Percentiles rank a stretch among this genome's conserved stretches.
These are phyloP conservation scores for Jacaranda mimosifolia DNA, from an alignment of 257 asterid species.

Conservation along the genomic window DNA sequence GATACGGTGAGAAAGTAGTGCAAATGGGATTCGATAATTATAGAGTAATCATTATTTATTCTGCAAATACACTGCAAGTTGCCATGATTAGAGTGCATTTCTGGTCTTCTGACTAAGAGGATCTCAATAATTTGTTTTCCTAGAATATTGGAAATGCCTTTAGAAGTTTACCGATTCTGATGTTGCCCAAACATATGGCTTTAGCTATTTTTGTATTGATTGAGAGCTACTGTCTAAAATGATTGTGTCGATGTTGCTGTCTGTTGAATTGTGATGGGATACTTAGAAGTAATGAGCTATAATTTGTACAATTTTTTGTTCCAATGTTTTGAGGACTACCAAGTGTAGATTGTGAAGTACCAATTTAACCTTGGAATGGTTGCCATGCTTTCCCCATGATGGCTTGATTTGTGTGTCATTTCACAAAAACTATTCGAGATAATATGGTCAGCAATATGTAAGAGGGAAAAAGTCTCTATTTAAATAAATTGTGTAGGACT, in stretches of 20 bases:
- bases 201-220: background rate
- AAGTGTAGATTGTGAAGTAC: too few species aligned
- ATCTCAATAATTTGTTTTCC: conserved; percentile 16
- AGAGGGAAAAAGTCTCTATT: too few species aligned
- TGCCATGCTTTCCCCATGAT: too few species aligned
- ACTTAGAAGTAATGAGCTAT: conserved; percentile 4
- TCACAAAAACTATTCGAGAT: too few species aligned
- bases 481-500: too few species aligned
- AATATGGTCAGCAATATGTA: too few species aligned
- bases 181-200: background rate
- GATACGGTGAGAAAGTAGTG: conserved; percentile 37
- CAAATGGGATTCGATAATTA: background rate
- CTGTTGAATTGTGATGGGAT: background rate
- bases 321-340: too few species aligned
- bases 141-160: conserved; percentile 3
- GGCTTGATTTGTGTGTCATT: too few species aligned
- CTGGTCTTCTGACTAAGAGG: conserved; percentile 19
- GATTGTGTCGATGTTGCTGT: background rate
- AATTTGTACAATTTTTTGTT: background rate
- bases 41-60: background rate
- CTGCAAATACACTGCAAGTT: conserved; percentile 28
- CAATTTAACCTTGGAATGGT: too few species aligned
- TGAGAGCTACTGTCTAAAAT: conserved; percentile 5
- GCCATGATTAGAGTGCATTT: conserved; percentile 9
- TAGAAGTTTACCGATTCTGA: background rate